A percentile compares a stretch with the other conserved stretches of the same genome.
Evolutionary conservation across 345 rosid species (phyloP).

Genomic region (Salix purpurea): DNA sequence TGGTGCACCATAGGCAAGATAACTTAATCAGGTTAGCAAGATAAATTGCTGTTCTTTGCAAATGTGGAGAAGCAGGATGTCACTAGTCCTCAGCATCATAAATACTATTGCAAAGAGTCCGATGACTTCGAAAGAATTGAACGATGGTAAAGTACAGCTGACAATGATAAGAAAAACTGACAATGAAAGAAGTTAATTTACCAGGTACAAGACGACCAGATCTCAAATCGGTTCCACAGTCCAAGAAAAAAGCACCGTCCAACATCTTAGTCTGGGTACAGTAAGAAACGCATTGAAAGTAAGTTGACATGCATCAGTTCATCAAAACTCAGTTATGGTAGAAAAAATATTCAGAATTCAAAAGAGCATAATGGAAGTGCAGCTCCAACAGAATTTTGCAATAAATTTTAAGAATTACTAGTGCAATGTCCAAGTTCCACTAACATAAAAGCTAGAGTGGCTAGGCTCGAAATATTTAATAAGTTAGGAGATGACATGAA

Average conservation of each 20-base stretch:
- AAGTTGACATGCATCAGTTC: not conserved
- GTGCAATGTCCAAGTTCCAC: not conserved
- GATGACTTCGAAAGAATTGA: not conserved
- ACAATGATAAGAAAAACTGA: not conserved
- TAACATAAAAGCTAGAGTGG: not conserved
- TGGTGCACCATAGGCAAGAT: too few relatives aligned
- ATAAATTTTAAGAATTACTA: not conserved
- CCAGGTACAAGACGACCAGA: slow-evolving; percentile 71
- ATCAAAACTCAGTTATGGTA: not conserved
- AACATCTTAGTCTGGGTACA: slow-evolving; percentile 49
- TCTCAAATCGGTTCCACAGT: slow-evolving; percentile 72
- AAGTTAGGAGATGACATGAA: not conserved
- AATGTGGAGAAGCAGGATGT: too few relatives aligned
- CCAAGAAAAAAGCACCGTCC: slow-evolving; percentile 70
- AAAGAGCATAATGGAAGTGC: not conserved
- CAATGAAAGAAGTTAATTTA: slow-evolving; percentile 30
- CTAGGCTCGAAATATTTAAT: not conserved
- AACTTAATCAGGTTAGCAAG: too few relatives aligned
- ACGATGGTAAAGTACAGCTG: not conserved
- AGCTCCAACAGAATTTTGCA: not conserved
- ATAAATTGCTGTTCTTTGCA: not conserved
- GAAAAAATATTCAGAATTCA: not conserved
- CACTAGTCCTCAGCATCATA: too few relatives aligned
- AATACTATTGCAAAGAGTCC: not conserved
- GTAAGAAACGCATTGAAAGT: not conserved